Evolutionary conservation across 1,284 basidiomycete genomes (phyloP).

Genomic region (Ceraceosorus bombacis): DNA sequence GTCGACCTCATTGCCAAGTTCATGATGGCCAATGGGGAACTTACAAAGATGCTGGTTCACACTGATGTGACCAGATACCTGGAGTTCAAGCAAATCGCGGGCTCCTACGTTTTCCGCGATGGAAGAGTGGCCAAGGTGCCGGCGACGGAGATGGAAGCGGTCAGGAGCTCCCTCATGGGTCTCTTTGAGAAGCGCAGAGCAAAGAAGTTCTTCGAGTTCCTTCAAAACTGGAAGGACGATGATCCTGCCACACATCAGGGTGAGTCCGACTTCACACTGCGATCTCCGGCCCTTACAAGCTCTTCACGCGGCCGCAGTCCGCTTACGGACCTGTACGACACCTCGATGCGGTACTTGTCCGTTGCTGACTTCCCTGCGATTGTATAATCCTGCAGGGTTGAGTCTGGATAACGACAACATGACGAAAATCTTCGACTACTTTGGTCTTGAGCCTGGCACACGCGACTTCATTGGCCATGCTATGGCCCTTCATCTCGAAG

Average conservation of each 20-base stretch:
- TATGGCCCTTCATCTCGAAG: constrained; percentile 96
- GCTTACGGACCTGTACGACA: neutral
- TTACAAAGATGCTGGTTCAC: constrained; percentile 96
- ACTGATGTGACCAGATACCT: constrained; percentile 98
- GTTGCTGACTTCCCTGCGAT: neutral
- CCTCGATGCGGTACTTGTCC: no score
- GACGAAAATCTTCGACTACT: constrained; percentile 74
- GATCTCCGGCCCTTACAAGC: neutral
- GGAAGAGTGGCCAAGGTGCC: constrained; percentile 97
- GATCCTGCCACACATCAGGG: constrained; percentile 94
- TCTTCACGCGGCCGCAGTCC: constrained; percentile 1
- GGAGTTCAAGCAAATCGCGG: constrained; percentile 99
- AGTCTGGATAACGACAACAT: constrained; percentile 43
- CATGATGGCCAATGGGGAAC: constrained; percentile 96
- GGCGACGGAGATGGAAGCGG: constrained; percentile 93
- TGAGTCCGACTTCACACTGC: constrained; percentile 39
- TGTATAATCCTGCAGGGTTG: constrained; percentile 15
- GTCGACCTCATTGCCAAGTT: constrained; percentile 47
- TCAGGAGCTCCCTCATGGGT: constrained; percentile 90
- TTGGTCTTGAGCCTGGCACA: constrained; percentile 91
- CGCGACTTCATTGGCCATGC: constrained; percentile 99
- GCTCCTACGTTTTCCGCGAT: constrained; percentile 94
- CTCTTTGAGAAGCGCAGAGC: constrained; percentile 96
- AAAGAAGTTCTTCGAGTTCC: constrained; percentile 97
- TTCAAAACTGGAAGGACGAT: constrained; percentile 89